phyloP scores from a whole-genome alignment of 306 rosid species.

The Dryas octopetala region DNA sequence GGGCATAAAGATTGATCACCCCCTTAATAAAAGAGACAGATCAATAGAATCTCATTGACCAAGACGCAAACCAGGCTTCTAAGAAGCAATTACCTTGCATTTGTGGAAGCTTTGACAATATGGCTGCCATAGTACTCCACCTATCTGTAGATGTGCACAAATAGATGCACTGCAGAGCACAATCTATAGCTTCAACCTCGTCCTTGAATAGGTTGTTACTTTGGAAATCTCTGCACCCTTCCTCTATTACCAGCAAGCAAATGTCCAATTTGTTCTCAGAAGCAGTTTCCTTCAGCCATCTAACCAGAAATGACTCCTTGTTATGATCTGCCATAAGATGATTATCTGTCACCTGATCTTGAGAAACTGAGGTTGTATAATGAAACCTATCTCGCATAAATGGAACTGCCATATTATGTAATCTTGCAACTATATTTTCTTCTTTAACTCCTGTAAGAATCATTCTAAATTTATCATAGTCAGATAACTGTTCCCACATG shows the following conservation, averaged over 20 bases:
- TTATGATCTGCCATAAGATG: slow-evolving; percentile 37
- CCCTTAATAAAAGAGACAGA: not conserved
- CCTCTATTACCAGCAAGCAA: slow-evolving; percentile 75
- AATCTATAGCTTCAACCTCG: slow-evolving; percentile 77
- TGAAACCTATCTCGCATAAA: slow-evolving; percentile 65
- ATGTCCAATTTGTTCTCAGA: slow-evolving; percentile 76
- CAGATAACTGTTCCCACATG: slow-evolving; percentile 68
- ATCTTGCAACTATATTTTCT: slow-evolving; percentile 60
- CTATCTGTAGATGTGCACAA: slow-evolving; percentile 74
- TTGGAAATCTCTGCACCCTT: slow-evolving; percentile 71
- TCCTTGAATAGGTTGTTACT: slow-evolving; percentile 53
- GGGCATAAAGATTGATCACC: not conserved
- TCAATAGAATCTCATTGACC: slow-evolving; percentile 8
- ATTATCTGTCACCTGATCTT: slow-evolving; percentile 28
- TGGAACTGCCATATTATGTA: slow-evolving; percentile 72
- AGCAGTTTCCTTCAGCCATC: slow-evolving; percentile 92
- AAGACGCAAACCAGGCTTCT: slow-evolving; percentile 20
- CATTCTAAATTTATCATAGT: slow-evolving; percentile 75
- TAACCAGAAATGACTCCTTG: slow-evolving; percentile 68
- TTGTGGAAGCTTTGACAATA: slow-evolving; percentile 78
- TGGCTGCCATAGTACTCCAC: slow-evolving; percentile 84
- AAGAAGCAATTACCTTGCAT: slow-evolving; percentile 63
- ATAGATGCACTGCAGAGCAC: slow-evolving; percentile 92
- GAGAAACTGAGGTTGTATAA: slow-evolving; percentile 34
- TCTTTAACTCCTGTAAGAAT: slow-evolving; percentile 85